Evolutionary conservation across 108 stramenopile genomes (phyloP).

Genomic region (Aureococcus anophagefferens): DNA sequence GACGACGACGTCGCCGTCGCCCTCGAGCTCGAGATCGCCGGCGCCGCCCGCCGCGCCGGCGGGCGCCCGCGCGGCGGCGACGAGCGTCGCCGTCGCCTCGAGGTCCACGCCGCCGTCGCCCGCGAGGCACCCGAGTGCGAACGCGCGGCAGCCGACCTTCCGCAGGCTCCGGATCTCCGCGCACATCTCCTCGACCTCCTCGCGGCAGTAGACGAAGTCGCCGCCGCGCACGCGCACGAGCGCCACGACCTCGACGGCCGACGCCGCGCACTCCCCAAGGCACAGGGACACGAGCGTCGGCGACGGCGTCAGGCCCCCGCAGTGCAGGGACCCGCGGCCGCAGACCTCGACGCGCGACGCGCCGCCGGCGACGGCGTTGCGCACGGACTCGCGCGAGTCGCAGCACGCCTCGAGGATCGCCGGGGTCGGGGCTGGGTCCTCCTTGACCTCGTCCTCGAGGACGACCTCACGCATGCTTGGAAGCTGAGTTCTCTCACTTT

Average conservation of each 20-base stretch:
- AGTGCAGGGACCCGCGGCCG: background rate
- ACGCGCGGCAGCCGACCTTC: background rate
- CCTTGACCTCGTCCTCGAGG: too few species aligned
- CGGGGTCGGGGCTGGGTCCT: too few species aligned
- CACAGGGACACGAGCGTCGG: background rate
- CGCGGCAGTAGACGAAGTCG: background rate
- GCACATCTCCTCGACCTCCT: background rate
- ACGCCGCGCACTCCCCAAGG: background rate
- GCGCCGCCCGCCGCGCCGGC: too few species aligned
- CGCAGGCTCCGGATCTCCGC: background rate
- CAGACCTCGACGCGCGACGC: background rate
- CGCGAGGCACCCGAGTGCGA: background rate
- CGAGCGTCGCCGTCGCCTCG: background rate
- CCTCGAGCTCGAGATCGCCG: too few species aligned
- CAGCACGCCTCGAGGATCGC: background rate
- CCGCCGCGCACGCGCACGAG: background rate
- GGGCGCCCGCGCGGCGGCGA: background rate
- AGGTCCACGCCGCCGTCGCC: background rate
- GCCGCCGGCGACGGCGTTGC: background rate
- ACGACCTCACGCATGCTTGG: too few species aligned
- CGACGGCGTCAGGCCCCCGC: background rate
- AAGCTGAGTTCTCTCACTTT: too few species aligned
- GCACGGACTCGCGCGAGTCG: background rate
- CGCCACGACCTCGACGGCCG: background rate
- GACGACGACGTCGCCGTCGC: background rate